Evolutionary conservation across 441 rosid species (phyloP).

Genomic region (Aquilaria agallochum): DNA sequence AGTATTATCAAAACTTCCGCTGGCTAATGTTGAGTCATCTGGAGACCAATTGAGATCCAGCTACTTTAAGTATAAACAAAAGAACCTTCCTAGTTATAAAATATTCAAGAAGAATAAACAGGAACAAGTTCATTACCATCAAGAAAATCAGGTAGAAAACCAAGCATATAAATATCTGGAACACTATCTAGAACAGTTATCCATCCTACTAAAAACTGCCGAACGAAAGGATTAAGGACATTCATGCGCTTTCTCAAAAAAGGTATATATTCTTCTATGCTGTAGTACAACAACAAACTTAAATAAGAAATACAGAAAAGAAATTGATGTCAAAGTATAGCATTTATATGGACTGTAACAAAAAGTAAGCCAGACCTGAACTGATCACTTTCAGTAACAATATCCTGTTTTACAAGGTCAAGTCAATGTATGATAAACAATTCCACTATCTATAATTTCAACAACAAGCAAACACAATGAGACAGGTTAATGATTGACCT

Average conservation of each 20-base stretch:
- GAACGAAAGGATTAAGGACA: constrained; percentile 91
- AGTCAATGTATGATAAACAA: constrained; percentile 14
- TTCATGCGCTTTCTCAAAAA: constrained; percentile 97
- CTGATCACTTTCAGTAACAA: constrained; percentile 99
- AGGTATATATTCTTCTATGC: constrained; percentile 99
- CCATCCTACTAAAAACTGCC: constrained; percentile 99
- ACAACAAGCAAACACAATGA: constrained; percentile 2
- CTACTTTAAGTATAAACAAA: too few species aligned
- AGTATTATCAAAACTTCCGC: too few species aligned
- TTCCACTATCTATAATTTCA: constrained; percentile 11
- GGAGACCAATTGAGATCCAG: too few species aligned
- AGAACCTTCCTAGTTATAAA: too few species aligned
- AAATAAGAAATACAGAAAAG: constrained; percentile 12
- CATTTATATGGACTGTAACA: not conserved
- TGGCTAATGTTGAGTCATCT: too few species aligned
- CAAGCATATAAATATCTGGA: constrained; percentile 99
- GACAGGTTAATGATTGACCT: too few species aligned
- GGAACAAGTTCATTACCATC: constrained; percentile 60
- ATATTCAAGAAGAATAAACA: not conserved
- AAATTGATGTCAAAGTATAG: not conserved
- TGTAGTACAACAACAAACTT: constrained; percentile 29
- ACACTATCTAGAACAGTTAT: constrained; percentile 99
- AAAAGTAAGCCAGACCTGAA: constrained; percentile 65
- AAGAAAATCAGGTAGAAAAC: constrained; percentile 99
- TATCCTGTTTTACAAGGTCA: constrained; percentile 72